Evolutionary conservation across 257 asterid species (phyloP).

Genomic region (Leptodermis oblonga): DNA sequence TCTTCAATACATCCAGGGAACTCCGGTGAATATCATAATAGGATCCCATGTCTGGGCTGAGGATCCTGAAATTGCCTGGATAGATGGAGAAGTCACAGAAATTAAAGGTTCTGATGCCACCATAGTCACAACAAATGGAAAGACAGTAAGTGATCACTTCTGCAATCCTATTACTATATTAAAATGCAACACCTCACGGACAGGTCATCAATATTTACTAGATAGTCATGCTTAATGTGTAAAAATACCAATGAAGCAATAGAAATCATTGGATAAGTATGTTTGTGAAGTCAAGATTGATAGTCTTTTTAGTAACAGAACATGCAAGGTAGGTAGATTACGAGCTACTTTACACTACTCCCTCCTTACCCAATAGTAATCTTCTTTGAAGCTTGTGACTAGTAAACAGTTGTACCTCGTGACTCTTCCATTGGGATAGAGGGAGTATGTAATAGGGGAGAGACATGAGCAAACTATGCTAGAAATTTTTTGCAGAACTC

Average conservation of each 20-base stretch:
- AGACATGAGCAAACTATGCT: neutral
- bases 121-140: conserved; percentile 55
- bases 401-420: too few species aligned
- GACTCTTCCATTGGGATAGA: too few species aligned
- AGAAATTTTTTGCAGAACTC: neutral
- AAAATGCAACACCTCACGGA: neutral
- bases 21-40: conserved; percentile 82
- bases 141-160: conserved; percentile 48
- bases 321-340: neutral
- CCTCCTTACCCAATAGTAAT: too few species aligned
- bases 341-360: neutral
- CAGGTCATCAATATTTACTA: neutral
- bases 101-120: conserved; percentile 69
- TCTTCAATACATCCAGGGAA: conserved; percentile 61
- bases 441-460: neutral
- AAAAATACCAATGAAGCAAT: neutral
- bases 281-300: neutral
- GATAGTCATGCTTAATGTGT: neutral
- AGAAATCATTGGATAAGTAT: neutral
- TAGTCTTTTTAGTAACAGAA: neutral
- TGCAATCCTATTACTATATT: neutral
- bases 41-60: conserved; percentile 94
- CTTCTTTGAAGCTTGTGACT: too few species aligned
- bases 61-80: conserved; percentile 84
- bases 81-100: conserved; percentile 70